Conservation (phyloP, 192 early-diverging fungal genomes). For the Coemansia sp. region DNA sequence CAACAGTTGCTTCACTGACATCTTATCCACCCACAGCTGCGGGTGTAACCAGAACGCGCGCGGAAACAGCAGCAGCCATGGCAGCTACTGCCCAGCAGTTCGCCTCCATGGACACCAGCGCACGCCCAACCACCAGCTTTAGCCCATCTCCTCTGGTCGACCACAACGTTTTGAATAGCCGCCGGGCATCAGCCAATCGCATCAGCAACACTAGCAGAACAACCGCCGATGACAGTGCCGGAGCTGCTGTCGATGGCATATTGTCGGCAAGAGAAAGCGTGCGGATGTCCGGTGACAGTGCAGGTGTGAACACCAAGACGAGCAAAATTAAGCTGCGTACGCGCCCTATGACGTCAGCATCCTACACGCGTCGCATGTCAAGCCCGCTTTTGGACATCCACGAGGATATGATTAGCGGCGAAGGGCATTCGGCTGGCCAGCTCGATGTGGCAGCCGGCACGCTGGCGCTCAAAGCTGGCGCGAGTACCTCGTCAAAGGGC, state of each 20-base stretch:
- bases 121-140: not conserved
- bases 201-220: constrained; percentile 12
- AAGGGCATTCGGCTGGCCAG: not conserved
- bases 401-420: not conserved
- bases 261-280: not conserved
- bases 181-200: not conserved
- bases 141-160: not conserved
- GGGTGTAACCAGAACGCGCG: constrained; percentile 16
- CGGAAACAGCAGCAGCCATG: constrained; percentile 25
- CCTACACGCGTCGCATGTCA: constrained; percentile 16
- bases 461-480: not conserved
- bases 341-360: constrained; percentile 39
- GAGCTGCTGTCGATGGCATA: not conserved
- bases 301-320: not conserved
- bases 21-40: not conserved
- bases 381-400: constrained; percentile 17
- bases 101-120: constrained; percentile 13
- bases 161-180: not conserved
- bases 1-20: constrained; percentile 10
- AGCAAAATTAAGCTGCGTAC: constrained; percentile 47
- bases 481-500: not conserved
- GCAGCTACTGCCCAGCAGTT: constrained; percentile 33
- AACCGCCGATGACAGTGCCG: constrained; percentile 1
- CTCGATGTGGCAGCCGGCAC: constrained; percentile 7
- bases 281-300: not conserved